Conservation (phyloP, 2,329 filamentous ascomycete species). For the Massarina eburnea region DNA sequence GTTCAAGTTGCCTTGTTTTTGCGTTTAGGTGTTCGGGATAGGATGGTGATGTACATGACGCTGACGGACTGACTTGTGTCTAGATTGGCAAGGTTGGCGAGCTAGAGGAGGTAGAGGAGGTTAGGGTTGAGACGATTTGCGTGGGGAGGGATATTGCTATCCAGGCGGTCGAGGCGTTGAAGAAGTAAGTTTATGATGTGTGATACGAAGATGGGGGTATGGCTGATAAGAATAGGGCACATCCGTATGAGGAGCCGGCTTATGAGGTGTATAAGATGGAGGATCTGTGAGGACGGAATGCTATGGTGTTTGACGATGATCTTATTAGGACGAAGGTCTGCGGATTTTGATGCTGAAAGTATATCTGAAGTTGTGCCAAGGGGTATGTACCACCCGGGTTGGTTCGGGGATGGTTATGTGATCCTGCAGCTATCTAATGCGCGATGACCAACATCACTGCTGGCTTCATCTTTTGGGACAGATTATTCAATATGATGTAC, state of each 20-base stretch:
- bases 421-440: no score
- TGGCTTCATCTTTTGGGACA: background rate
- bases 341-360: no score
- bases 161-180: conserved; percentile 64
- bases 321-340: no score
- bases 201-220: background rate
- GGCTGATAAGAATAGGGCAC: conserved; percentile 32
- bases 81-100: conserved; percentile 59
- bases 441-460: no score
- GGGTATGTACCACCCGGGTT: no score
- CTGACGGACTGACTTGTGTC: background rate
- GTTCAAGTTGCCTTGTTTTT: no score
- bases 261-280: conserved; percentile 52
- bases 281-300: conserved; percentile 47
- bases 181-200: conserved; percentile 53
- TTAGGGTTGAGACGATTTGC: conserved; percentile 65
- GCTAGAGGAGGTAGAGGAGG: conserved; percentile 62
- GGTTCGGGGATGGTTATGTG: no score
- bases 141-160: conserved; percentile 59
- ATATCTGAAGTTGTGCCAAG: no score
- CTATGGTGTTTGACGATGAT: no score
- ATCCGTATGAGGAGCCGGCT: conserved; percentile 50
- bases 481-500: background rate
- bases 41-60: background rate
- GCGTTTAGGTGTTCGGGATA: no score